These are phyloP conservation scores for Calocybe indica DNA, from an alignment of 768 basidiomycete species.

Conservation along the genomic window DNA sequence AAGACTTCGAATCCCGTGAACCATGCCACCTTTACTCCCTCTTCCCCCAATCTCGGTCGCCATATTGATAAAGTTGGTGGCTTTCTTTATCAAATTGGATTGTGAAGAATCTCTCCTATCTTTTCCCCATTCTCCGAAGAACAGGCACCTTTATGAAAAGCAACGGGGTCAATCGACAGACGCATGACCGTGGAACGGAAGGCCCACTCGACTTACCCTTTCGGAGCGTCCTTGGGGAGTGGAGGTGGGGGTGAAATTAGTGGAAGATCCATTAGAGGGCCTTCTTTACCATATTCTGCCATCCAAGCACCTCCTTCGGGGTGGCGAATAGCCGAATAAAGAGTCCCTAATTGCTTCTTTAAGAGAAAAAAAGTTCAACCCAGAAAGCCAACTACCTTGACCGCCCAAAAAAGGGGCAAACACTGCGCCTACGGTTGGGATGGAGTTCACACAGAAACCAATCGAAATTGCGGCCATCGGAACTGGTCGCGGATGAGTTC, in stretches of 20 bases:
- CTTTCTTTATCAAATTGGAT: constrained; percentile 15
- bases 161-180: too few relatives aligned
- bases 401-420: constrained; percentile 19
- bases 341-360: constrained; percentile 8
- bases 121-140: constrained; percentile 19
- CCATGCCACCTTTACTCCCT: constrained; percentile 18
- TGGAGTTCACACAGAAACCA: constrained; percentile 15
- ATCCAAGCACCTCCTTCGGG: constrained; percentile 19
- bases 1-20: constrained; percentile 17
- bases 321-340: constrained; percentile 18
- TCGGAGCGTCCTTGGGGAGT: constrained; percentile 14
- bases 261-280: constrained; percentile 13
- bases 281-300: constrained; percentile 14
- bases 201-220: constrained; percentile 12
- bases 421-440: constrained; percentile 16
- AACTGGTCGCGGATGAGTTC: constrained; percentile 7
- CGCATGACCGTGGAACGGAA: too few relatives aligned
- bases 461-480: constrained; percentile 19
- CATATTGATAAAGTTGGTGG: constrained; percentile 18
- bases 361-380: background rate
- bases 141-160: constrained; percentile 16
- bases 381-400: too few relatives aligned
- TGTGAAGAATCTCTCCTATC: constrained; percentile 16
- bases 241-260: constrained; percentile 15
- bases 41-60: constrained; percentile 17